phyloP scores from a whole-genome alignment of 2,329 filamentous ascomycete genomes.

The Neofusicoccum umdonicola region DNA sequence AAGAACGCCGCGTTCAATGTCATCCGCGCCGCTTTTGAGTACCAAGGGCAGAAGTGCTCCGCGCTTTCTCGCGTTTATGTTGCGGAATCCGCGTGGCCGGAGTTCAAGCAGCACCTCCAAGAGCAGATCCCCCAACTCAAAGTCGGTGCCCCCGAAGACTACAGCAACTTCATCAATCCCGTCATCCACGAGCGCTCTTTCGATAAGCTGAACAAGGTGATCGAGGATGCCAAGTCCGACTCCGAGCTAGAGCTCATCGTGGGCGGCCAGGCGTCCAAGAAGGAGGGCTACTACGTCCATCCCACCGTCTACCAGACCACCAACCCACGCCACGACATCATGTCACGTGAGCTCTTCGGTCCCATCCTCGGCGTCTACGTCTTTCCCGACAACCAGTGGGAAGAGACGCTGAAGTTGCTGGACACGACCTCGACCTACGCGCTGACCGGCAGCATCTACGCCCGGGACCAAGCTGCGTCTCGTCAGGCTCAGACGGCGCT shows the following conservation, averaged over 20 bases:
- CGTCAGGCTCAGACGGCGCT: constrained; percentile 68
- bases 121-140: constrained; percentile 67
- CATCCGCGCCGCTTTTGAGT: constrained; percentile 83
- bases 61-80: constrained; percentile 80
- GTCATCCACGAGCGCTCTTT: constrained; percentile 82
- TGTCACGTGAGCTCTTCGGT: constrained; percentile 79
- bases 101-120: constrained; percentile 66
- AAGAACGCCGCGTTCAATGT: constrained; percentile 78
- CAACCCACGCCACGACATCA: constrained; percentile 70
- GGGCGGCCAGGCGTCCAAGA: constrained; percentile 74
- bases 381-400: constrained; percentile 62
- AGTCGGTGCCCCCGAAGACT: constrained; percentile 67
- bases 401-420: constrained; percentile 55
- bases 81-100: constrained; percentile 69
- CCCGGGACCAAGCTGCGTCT: constrained; percentile 63
- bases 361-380: constrained; percentile 72
- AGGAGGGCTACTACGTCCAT: constrained; percentile 77
- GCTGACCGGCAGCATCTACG: constrained; percentile 73
- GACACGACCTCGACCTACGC: constrained; percentile 74
- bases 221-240: constrained; percentile 77
- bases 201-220: constrained; percentile 74
- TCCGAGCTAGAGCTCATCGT: constrained; percentile 67
- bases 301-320: constrained; percentile 78
- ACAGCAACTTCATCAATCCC: constrained; percentile 78
- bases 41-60: constrained; percentile 88